These are phyloP conservation scores for Phytopythium delawarense DNA, from an alignment of 352 stramenopile species.

Conservation along the genomic window DNA sequence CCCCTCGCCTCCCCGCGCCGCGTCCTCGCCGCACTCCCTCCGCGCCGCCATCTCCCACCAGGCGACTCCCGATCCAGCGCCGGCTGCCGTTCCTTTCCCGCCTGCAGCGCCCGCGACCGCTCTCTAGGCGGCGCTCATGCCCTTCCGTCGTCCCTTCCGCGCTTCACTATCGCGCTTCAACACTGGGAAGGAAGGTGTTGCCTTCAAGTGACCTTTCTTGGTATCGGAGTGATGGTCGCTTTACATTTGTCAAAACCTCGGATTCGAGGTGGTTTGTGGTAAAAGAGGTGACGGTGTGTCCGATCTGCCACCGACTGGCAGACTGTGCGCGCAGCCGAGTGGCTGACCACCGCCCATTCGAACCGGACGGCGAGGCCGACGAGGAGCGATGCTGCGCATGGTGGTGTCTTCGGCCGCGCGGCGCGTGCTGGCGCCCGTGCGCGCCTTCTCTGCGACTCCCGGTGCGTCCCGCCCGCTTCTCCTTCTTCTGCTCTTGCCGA, in stretches of 20 bases:
- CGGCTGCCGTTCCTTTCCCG: neutral
- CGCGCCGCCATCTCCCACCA: neutral
- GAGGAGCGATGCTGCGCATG: slow-evolving; percentile 5
- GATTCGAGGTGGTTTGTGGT: neutral
- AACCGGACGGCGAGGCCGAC: neutral
- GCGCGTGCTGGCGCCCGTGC: slow-evolving; percentile 29
- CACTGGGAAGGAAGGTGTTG: neutral
- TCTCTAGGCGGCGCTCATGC: neutral
- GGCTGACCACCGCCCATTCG: slow-evolving; percentile 1
- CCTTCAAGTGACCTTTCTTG: neutral
- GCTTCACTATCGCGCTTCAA: neutral
- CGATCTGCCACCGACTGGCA: neutral
- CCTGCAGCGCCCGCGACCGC: neutral
- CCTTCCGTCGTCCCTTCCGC: neutral
- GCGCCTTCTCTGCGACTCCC: slow-evolving; percentile 23
- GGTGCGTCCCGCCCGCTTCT: slow-evolving; percentile 9
- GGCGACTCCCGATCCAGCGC: too few relatives aligned
- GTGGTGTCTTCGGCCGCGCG: slow-evolving; percentile 2
- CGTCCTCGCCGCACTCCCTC: neutral
- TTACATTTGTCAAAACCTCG: neutral
- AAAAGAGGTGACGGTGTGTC: neutral
- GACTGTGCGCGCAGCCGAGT: neutral
- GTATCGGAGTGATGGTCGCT: neutral
- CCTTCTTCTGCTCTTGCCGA: neutral
- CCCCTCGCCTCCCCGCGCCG: neutral